phyloP scores from a whole-genome alignment of 176 grass and related monocot species.

The Phoenix dactylifera region DNA sequence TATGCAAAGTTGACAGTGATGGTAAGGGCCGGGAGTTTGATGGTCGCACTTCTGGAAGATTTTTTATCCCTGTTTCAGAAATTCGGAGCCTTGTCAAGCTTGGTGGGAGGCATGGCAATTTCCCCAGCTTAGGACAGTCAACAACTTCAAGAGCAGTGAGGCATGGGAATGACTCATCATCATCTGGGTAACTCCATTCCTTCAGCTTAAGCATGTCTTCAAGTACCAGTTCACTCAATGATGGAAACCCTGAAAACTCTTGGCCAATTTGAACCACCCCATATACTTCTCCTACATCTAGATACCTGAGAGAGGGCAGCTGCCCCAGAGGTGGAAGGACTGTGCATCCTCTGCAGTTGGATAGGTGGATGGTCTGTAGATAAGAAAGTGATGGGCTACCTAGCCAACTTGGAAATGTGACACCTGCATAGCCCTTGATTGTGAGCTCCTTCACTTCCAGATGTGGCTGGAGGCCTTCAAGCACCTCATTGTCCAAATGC shows the following conservation, averaged over 20 bases:
- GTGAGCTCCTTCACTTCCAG: constrained; percentile 45
- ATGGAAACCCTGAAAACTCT: constrained; percentile 63
- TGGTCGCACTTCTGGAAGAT: constrained; percentile 40
- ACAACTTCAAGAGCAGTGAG: constrained; percentile 45
- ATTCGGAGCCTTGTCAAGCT: constrained; percentile 46
- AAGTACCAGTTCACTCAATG: constrained; percentile 44
- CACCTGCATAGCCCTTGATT: constrained; percentile 37
- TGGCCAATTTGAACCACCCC: constrained; percentile 32
- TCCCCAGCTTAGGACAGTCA: constrained; percentile 36
- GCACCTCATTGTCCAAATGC: constrained; percentile 21
- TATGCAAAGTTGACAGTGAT: constrained; percentile 36
- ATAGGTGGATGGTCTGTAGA: constrained; percentile 62
- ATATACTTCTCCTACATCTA: constrained; percentile 38
- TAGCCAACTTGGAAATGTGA: constrained; percentile 57
- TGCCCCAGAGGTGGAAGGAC: constrained; percentile 47
- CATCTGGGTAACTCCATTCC: constrained; percentile 32
- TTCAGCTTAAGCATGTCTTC: constrained; percentile 39
- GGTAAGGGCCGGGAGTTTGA: constrained; percentile 16
- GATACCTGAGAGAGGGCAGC: constrained; percentile 40
- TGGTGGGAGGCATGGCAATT: constrained; percentile 38
- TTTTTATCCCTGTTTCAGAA: constrained; percentile 36
- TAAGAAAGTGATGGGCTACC: constrained; percentile 18
- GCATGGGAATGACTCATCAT: constrained; percentile 29
- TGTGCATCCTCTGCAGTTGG: constrained; percentile 39
- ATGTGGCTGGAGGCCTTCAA: constrained; percentile 47